Evolutionary conservation across 2,329 filamentous ascomycete genomes (phyloP).

Genomic region (Phyllosticta capitalensis): DNA sequence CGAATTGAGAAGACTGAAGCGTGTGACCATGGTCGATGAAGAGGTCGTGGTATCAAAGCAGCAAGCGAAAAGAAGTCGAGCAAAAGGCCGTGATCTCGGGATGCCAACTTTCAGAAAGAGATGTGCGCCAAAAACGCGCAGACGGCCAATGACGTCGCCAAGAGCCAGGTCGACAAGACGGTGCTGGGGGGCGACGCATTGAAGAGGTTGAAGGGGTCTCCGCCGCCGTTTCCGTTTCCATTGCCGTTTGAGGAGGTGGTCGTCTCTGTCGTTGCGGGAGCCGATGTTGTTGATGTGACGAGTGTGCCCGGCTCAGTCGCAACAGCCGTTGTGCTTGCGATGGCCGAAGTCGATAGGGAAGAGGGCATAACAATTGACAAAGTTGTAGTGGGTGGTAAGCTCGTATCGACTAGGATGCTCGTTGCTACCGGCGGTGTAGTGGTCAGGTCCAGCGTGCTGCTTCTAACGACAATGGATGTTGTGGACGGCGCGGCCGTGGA

Average conservation of each 20-base stretch:
- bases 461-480: constrained; percentile 5
- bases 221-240: constrained; percentile 24
- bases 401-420: constrained; percentile 14
- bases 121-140: background rate
- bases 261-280: constrained; percentile 9
- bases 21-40: constrained; percentile 5
- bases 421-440: constrained; percentile 13
- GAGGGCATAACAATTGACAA: constrained; percentile 8
- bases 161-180: background rate
- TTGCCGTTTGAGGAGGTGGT: constrained; percentile 10
- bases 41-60: constrained; percentile 9
- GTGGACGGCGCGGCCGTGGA: constrained; percentile 9
- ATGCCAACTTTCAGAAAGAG: background rate
- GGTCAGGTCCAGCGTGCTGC: constrained; percentile 11
- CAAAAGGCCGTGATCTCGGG: background rate
- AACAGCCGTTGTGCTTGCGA: background rate
- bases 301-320: background rate
- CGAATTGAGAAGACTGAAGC: background rate
- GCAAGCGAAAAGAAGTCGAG: background rate
- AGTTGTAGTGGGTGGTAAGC: constrained; percentile 9
- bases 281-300: background rate
- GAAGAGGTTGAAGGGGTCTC: constrained; percentile 37
- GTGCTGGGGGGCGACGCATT: background rate
- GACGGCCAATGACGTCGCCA: background rate
- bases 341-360: constrained; percentile 6